A percentile compares a stretch with the other conserved stretches of the same genome.
phyloP scores from a whole-genome alignment of 169 alveolate genomes.

The Condylostoma magnum region DNA sequence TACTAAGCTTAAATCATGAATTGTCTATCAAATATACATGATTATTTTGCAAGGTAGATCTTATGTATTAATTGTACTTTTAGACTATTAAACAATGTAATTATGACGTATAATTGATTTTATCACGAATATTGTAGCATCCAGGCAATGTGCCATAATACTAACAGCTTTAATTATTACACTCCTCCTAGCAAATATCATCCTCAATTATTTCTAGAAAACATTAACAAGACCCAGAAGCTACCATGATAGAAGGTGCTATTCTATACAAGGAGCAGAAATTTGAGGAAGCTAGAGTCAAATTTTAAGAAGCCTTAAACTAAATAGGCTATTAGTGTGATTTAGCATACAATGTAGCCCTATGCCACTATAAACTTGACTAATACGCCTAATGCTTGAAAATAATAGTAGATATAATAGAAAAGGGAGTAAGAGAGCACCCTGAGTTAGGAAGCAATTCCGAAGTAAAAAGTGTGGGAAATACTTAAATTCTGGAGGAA shows the following conservation, averaged over 20 bases:
- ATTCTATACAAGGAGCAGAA: conserved; percentile 71
- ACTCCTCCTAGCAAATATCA: too few relatives aligned
- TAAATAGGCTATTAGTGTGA: conserved; percentile 67
- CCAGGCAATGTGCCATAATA: too few relatives aligned
- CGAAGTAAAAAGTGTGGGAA: conserved; percentile 82
- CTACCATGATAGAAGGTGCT: conserved; percentile 68
- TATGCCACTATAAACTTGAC: conserved; percentile 74
- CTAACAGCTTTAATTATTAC: too few relatives aligned
- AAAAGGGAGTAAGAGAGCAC: conserved; percentile 83
- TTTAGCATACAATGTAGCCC: conserved; percentile 80
- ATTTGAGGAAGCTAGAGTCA: conserved; percentile 76
- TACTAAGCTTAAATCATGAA: too few relatives aligned
- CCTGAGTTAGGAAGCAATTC: conserved; percentile 82
- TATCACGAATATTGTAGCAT: too few relatives aligned
- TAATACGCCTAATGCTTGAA: conserved; percentile 69
- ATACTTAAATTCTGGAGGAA: conserved; percentile 78
- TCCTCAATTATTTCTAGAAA: too few relatives aligned
- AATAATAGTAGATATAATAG: conserved; percentile 71
- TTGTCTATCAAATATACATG: too few relatives aligned
- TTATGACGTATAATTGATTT: too few relatives aligned
- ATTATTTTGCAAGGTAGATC: too few relatives aligned
- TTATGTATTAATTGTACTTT: too few relatives aligned
- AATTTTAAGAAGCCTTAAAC: conserved; percentile 75
- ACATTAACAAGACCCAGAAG: too few relatives aligned
- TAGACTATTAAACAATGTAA: too few relatives aligned